These are phyloP conservation scores for Xylaria polymorpha DNA, from an alignment of 2,329 filamentous ascomycete species.

Conservation along the genomic window DNA sequence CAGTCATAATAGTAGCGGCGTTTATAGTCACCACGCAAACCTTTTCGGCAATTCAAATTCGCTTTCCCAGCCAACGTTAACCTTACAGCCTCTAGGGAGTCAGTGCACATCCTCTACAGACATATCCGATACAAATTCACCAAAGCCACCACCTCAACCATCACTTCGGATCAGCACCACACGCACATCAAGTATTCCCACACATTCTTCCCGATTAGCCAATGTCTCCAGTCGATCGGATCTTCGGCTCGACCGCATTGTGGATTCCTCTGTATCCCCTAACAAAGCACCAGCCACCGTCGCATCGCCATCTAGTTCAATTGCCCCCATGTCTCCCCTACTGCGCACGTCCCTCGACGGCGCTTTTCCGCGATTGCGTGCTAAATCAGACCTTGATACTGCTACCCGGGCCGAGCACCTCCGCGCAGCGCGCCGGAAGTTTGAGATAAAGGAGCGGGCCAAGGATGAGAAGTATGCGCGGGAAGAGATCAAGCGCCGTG, in stretches of 20 bases:
- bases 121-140: constrained; percentile 48
- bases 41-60: constrained; percentile 43
- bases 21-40: constrained; percentile 46
- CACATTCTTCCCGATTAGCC: constrained; percentile 55
- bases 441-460: constrained; percentile 69
- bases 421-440: constrained; percentile 70
- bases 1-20: constrained; percentile 31
- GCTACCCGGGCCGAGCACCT: constrained; percentile 67
- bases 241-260: constrained; percentile 55
- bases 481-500: constrained; percentile 67
- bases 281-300: constrained; percentile 42
- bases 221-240: constrained; percentile 62
- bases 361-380: constrained; percentile 67
- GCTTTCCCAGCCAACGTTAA: constrained; percentile 49
- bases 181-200: constrained; percentile 49
- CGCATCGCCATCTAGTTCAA: constrained; percentile 52
- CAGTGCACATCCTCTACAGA: constrained; percentile 56
- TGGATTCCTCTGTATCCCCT: constrained; percentile 53
- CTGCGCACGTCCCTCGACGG: constrained; percentile 69
- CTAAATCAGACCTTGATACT: constrained; percentile 69
- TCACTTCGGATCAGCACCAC: constrained; percentile 55
- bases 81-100: constrained; percentile 52
- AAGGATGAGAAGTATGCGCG: constrained; percentile 73
- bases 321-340: constrained; percentile 62
- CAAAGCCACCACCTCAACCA: constrained; percentile 38